Evolutionary conservation across 2,329 filamentous ascomycete genomes (phyloP).

Genomic region (Drechslerella coelobrocha): DNA sequence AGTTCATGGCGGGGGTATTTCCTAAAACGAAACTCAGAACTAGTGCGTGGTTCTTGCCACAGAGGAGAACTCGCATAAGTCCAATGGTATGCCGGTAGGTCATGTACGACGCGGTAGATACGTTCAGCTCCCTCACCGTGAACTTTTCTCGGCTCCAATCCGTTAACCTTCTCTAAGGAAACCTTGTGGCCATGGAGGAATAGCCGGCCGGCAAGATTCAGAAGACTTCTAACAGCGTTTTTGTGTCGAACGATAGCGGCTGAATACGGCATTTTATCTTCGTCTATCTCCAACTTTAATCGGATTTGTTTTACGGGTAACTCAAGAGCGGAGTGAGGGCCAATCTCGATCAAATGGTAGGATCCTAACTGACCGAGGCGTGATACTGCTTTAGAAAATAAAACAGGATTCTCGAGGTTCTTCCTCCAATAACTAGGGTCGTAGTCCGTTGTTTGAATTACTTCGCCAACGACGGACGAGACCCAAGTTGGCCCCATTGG

Average conservation of each 20-base stretch:
- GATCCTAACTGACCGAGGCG: constrained; percentile 3
- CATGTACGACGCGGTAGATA: constrained; percentile 18
- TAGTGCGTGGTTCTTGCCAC: constrained; percentile 22
- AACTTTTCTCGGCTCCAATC: neutral
- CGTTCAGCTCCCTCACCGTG: neutral
- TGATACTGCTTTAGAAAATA: constrained; percentile 57
- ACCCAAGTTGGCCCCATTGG: constrained; percentile 49
- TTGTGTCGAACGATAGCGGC: constrained; percentile 45
- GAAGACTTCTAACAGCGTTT: constrained; percentile 44
- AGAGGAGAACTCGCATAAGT: constrained; percentile 21
- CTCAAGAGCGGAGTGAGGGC: constrained; percentile 52
- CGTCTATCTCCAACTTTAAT: constrained; percentile 4
- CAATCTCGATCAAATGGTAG: constrained; percentile 46
- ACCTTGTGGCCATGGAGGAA: constrained; percentile 16
- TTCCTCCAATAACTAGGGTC: constrained; percentile 54
- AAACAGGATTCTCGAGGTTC: constrained; percentile 58
- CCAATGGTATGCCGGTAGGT: constrained; percentile 19
- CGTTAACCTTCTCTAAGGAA: constrained; percentile 39
- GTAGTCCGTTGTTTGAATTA: constrained; percentile 50
- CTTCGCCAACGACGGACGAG: constrained; percentile 53
- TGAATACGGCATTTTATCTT: constrained; percentile 35
- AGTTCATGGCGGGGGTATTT: constrained; percentile 33
- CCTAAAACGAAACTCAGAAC: constrained; percentile 22
- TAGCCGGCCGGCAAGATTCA: constrained; percentile 4
- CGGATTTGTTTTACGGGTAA: constrained; percentile 48